These are phyloP conservation scores for Escallonia herrerae DNA, from an alignment of 129 eudicot species.

Conservation along the genomic window DNA sequence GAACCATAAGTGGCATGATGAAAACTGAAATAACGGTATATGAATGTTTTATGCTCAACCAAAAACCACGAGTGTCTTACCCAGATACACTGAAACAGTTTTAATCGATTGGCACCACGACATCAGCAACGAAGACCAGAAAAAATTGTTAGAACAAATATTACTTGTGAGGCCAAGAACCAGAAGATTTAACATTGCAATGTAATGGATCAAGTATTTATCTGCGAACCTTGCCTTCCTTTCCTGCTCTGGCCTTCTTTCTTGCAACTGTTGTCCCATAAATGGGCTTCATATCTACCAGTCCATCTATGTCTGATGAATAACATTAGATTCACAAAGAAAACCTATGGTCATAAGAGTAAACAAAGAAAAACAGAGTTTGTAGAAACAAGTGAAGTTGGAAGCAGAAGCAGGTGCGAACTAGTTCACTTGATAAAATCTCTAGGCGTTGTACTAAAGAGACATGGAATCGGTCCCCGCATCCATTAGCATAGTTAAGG, in stretches of 20 bases:
- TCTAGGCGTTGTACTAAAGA: slow-evolving; percentile 43
- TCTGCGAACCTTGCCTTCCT: slow-evolving; percentile 76
- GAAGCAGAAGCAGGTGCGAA: not conserved
- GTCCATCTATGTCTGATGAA: slow-evolving; percentile 83
- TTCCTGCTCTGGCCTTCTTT: slow-evolving; percentile 92
- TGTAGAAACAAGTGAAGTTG: not conserved
- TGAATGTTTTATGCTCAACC: not conserved
- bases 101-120: not conserved
- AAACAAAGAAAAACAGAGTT: slow-evolving; percentile 1
- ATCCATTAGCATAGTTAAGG: too few species aligned
- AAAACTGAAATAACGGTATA: too few species aligned
- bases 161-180: slow-evolving; percentile 7
- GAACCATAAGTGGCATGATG: not conserved
- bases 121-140: slow-evolving; percentile 19
- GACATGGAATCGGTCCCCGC: too few species aligned
- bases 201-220: slow-evolving; percentile 8
- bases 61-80: slow-evolving; percentile 14
- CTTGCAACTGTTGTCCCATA: slow-evolving; percentile 92
- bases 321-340: slow-evolving; percentile 4
- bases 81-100: slow-evolving; percentile 51
- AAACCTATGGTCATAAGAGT: not conserved
- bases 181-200: not conserved
- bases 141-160: not conserved
- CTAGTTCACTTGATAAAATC: slow-evolving; percentile 61
- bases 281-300: slow-evolving; percentile 92